Evolutionary conservation across 257 asterid genomes (phyloP).

Genomic region (Gynochthodes officinalis): DNA sequence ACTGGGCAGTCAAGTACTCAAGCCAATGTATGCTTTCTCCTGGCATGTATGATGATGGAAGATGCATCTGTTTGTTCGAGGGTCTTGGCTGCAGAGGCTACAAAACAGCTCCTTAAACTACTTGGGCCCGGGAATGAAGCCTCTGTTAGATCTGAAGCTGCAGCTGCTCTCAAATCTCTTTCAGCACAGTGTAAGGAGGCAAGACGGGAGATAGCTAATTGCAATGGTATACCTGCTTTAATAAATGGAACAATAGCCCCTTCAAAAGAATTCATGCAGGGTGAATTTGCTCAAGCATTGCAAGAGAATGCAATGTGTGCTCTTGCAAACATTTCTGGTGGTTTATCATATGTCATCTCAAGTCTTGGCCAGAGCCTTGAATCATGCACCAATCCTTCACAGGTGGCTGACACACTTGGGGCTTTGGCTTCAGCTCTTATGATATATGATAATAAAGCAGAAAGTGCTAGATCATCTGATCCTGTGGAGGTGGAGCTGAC

Average conservation of each 20-base stretch:
- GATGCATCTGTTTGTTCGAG: slow-evolving; percentile 85
- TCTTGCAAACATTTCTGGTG: slow-evolving; percentile 98
- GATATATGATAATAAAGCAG: slow-evolving; percentile 91
- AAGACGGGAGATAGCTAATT: slow-evolving; percentile 70
- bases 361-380: slow-evolving; percentile 99
- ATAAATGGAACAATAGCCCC: slow-evolving; percentile 99
- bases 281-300: slow-evolving; percentile 97
- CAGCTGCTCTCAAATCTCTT: slow-evolving; percentile 94
- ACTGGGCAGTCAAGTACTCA: slow-evolving; percentile 85
- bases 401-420: slow-evolving; percentile 93
- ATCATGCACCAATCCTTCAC: slow-evolving; percentile 92
- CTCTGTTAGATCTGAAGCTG: slow-evolving; percentile 96
- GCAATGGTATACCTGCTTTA: slow-evolving; percentile 85
- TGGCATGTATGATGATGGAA: slow-evolving; percentile 96
- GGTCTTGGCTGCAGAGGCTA: slow-evolving; percentile 73
- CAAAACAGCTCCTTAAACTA: slow-evolving; percentile 78
- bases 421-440: slow-evolving; percentile 98
- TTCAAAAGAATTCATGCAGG: slow-evolving; percentile 99
- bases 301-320: slow-evolving; percentile 99
- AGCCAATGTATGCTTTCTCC: slow-evolving; percentile 93
- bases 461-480: slow-evolving; percentile 77
- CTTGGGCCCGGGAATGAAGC: slow-evolving; percentile 90
- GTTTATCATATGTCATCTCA: slow-evolving; percentile 84
- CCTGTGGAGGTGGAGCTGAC: slow-evolving; percentile 86
- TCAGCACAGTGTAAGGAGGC: slow-evolving; percentile 94